Evolutionary conservation across 257 asterid species (phyloP).

Genomic region (Solanum habrochaites): DNA sequence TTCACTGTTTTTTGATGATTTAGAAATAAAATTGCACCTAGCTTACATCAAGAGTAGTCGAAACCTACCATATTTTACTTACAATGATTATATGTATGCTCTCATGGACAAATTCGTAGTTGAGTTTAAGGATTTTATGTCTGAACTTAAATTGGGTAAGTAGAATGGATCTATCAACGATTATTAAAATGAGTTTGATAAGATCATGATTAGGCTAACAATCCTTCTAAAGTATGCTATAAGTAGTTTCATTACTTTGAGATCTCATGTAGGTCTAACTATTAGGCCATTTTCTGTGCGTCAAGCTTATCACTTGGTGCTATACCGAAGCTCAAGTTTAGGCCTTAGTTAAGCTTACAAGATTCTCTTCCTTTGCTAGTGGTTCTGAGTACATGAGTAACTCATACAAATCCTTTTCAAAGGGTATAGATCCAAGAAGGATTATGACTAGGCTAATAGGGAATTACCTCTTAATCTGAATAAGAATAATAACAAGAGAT

Average conservation of each 20-base stretch:
- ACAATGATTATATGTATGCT: neutral
- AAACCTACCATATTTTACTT: neutral
- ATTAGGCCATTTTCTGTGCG: neutral
- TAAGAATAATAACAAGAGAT: neutral
- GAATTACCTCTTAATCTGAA: neutral
- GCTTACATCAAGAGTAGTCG: neutral
- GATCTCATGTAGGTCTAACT: neutral
- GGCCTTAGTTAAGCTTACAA: neutral
- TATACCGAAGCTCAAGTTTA: neutral
- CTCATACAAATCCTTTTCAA: neutral
- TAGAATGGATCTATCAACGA: neutral
- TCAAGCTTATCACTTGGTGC: neutral
- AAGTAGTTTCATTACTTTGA: neutral
- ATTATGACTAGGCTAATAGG: neutral
- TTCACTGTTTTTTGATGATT: neutral
- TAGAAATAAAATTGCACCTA: neutral
- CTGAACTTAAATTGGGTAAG: neutral
- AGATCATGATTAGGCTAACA: neutral
- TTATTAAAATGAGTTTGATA: neutral
- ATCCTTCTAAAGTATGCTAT: neutral
- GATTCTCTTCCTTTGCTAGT: neutral
- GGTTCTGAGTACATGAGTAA: neutral
- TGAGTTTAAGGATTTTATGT: neutral
- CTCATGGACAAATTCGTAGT: neutral
- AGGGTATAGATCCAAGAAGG: neutral